Conservation (phyloP, 768 basidiomycete genomes). For the Mrakia frigida region DNA sequence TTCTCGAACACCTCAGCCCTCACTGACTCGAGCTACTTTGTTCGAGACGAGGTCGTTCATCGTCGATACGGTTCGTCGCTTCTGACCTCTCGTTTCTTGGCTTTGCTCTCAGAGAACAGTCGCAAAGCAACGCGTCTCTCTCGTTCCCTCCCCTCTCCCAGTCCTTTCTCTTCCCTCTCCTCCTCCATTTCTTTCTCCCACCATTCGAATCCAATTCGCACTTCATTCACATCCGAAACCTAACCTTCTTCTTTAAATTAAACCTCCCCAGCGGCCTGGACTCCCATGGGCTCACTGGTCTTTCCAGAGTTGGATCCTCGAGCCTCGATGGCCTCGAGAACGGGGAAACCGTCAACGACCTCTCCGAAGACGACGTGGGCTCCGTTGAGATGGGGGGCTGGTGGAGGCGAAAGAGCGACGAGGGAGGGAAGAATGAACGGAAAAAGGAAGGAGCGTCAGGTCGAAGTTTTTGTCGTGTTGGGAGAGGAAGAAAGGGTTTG, state of each 20-base stretch:
- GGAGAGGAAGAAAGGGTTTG: not conserved
- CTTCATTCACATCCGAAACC: not conserved
- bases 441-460: not conserved
- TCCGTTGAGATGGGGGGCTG: conserved; percentile 30
- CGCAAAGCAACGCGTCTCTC: no score
- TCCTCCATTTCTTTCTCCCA: not conserved
- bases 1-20: no score
- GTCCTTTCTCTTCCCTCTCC: no score
- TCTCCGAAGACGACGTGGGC: conserved; percentile 34
- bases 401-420: not conserved
- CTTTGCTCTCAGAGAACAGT: no score
- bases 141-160: no score
- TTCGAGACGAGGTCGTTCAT: no score
- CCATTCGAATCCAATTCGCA: not conserved
- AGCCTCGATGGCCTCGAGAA: conserved; percentile 60
- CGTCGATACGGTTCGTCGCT: no score
- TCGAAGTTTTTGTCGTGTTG: no score
- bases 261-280: conserved; percentile 1
- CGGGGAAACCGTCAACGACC: conserved; percentile 46
- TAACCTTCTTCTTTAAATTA: not conserved
- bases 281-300: not conserved
- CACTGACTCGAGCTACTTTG: no score
- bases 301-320: conserved; percentile 33
- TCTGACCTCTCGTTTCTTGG: no score
- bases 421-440: not conserved